These are phyloP conservation scores for Pinus tabuliformis DNA, from an alignment of 75 land plant genomes.

Conservation along the genomic window DNA sequence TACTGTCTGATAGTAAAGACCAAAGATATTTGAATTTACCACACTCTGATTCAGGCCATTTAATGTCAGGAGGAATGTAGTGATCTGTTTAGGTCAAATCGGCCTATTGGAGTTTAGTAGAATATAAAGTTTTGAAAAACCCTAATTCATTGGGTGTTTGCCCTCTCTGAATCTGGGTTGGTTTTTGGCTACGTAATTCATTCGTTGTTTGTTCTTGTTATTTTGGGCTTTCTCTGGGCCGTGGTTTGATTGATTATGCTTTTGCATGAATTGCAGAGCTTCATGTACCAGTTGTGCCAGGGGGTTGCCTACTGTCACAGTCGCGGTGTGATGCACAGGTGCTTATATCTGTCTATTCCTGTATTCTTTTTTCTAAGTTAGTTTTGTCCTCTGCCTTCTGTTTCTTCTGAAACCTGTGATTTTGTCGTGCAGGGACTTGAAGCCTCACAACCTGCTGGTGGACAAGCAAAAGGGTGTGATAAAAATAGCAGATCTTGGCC, in stretches of 20 bases:
- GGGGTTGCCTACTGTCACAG: constrained; percentile 87
- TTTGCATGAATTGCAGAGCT: constrained; percentile 26
- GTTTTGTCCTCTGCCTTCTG: background rate
- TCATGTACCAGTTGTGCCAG: constrained; percentile 59
- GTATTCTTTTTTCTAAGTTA: too few relatives aligned
- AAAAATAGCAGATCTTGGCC: constrained; percentile 91
- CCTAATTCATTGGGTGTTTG: too few relatives aligned
- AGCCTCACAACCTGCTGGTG: constrained; percentile 93
- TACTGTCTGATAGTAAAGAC: too few relatives aligned
- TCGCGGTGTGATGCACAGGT: constrained; percentile 93
- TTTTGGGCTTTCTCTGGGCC: background rate
- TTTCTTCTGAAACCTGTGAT: background rate
- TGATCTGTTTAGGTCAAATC: too few relatives aligned
- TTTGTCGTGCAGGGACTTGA: constrained; percentile 61
- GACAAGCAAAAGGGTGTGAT: constrained; percentile 67
- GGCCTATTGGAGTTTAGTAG: too few relatives aligned
- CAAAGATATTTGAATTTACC: too few relatives aligned
- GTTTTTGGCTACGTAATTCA: too few relatives aligned
- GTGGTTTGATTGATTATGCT: background rate
- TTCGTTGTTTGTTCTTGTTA: background rate
- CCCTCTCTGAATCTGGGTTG: too few relatives aligned
- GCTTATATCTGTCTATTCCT: background rate
- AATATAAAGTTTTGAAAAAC: too few relatives aligned
- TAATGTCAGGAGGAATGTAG: too few relatives aligned
- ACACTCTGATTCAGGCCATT: too few relatives aligned